phyloP scores from a whole-genome alignment of 2,329 filamentous ascomycete species.

The Bipolaris bicolor region DNA sequence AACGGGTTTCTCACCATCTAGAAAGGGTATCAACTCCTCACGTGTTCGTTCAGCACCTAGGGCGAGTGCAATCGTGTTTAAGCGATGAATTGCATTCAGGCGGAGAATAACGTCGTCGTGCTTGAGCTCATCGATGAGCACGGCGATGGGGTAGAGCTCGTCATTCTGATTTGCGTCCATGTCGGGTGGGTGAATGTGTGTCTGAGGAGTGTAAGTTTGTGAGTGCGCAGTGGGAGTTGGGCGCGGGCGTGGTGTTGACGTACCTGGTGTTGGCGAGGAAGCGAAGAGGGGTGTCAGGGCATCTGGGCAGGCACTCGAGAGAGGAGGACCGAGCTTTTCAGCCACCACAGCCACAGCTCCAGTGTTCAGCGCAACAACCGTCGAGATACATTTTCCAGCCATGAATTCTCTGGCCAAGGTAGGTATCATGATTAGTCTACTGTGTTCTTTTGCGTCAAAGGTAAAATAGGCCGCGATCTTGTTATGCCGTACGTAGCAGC shows the following conservation, averaged over 20 bases:
- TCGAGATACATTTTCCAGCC: not conserved
- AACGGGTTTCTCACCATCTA: slow-evolving; percentile 77
- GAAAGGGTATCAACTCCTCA: slow-evolving; percentile 97
- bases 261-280: slow-evolving; percentile 43
- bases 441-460: not conserved
- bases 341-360: slow-evolving; percentile 7
- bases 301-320: slow-evolving; percentile 23
- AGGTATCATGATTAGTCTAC: too few relatives aligned
- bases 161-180: slow-evolving; percentile 97
- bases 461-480: not conserved
- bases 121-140: slow-evolving; percentile 99
- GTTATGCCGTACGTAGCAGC: not conserved
- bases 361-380: not conserved
- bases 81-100: slow-evolving; percentile 96
- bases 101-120: slow-evolving; percentile 98
- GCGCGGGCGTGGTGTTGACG: slow-evolving; percentile 43
- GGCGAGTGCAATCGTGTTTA: slow-evolving; percentile 97
- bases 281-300: slow-evolving; percentile 34
- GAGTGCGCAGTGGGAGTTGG: slow-evolving; percentile 31
- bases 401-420: not conserved
- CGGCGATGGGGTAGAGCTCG: slow-evolving; percentile 99
- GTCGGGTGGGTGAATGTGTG: slow-evolving; percentile 26
- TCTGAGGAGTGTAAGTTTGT: slow-evolving; percentile 35
- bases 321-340: slow-evolving; percentile 21
- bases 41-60: slow-evolving; percentile 94